These are phyloP conservation scores for Ustilago nuda DNA, from an alignment of 1,284 basidiomycete genomes.

Conservation along the genomic window DNA sequence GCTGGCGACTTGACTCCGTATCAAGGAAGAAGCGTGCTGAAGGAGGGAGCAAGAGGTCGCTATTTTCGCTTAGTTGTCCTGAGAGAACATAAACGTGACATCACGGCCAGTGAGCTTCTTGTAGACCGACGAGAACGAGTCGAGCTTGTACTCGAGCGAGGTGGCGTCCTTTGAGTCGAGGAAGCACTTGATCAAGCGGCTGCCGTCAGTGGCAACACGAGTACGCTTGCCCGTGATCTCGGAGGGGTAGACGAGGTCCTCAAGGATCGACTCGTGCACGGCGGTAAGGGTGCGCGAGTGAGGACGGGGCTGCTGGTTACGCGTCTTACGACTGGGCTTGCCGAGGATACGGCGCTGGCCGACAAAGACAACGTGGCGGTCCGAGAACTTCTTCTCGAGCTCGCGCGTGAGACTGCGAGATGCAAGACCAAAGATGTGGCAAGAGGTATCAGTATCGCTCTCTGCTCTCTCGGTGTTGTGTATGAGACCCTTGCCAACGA, in stretches of 20 bases:
- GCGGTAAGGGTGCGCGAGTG: constrained; percentile 95
- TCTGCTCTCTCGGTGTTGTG: not conserved
- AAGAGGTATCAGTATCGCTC: constrained; percentile 22
- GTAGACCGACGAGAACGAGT: constrained; percentile 94
- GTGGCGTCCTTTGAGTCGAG: constrained; percentile 98
- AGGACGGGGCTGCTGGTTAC: constrained; percentile 94
- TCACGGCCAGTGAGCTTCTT: constrained; percentile 93
- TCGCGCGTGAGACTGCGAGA: constrained; percentile 88
- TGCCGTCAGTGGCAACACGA: constrained; percentile 72
- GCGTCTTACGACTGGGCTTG: constrained; percentile 94
- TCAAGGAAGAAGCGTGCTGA: not conserved
- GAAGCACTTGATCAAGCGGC: constrained; percentile 73
- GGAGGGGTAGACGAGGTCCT: constrained; percentile 98
- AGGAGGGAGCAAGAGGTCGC: constrained; percentile 8
- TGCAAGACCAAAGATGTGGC: not conserved
- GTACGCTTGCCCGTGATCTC: constrained; percentile 99
- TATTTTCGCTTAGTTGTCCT: constrained; percentile 50
- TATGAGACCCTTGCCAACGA: not conserved
- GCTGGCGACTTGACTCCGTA: constrained; percentile 14
- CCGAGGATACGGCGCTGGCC: constrained; percentile 98
- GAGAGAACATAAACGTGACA: constrained; percentile 72
- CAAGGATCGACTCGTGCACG: constrained; percentile 97
- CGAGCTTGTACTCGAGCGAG: constrained; percentile 99
- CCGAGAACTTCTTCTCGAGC: constrained; percentile 99
- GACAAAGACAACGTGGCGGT: constrained; percentile 98